Evolutionary conservation across 2,329 filamentous ascomycete genomes (phyloP).

Genomic region (Davidsoniella virescens): DNA sequence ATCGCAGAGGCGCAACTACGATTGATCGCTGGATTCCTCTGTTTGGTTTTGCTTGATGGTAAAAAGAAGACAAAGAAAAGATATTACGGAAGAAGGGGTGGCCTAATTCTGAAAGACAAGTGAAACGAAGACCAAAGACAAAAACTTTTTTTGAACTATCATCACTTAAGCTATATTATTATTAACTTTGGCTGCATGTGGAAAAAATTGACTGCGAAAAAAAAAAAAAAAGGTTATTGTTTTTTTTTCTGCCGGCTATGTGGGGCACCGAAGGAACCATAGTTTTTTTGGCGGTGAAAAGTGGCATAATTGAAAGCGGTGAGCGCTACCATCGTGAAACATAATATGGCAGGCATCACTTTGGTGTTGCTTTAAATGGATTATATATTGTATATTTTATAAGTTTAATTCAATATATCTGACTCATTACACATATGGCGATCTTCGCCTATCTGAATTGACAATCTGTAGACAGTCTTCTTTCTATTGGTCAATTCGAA

Average conservation of each 20-base stretch:
- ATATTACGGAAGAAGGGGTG: not conserved
- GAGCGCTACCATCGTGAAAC: not conserved
- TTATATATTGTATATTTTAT: too few species aligned
- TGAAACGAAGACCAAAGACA: not conserved
- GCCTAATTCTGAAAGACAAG: not conserved
- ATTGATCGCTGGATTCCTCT: too few species aligned
- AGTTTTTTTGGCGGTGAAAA: constrained; percentile 32
- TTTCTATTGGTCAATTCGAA: too few species aligned
- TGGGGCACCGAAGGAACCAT: constrained; percentile 12
- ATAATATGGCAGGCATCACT: not conserved
- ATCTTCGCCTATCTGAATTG: too few species aligned
- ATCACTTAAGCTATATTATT: too few species aligned
- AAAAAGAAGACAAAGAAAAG: not conserved
- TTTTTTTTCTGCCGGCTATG: constrained; percentile 10
- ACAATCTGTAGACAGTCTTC: too few species aligned
- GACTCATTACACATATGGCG: too few species aligned
- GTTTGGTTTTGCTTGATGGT: too few species aligned
- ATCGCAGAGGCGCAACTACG: too few species aligned
- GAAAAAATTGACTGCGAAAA: not conserved
- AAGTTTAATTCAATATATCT: too few species aligned
- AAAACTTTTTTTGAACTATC: not conserved
- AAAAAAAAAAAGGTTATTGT: not conserved
- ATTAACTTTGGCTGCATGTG: too few species aligned
- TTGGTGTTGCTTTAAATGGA: too few species aligned
- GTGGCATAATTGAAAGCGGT: constrained; percentile 22